These are phyloP conservation scores for Trichoderma oligosporum DNA, from an alignment of 2,329 filamentous ascomycete genomes.

Conservation along the genomic window DNA sequence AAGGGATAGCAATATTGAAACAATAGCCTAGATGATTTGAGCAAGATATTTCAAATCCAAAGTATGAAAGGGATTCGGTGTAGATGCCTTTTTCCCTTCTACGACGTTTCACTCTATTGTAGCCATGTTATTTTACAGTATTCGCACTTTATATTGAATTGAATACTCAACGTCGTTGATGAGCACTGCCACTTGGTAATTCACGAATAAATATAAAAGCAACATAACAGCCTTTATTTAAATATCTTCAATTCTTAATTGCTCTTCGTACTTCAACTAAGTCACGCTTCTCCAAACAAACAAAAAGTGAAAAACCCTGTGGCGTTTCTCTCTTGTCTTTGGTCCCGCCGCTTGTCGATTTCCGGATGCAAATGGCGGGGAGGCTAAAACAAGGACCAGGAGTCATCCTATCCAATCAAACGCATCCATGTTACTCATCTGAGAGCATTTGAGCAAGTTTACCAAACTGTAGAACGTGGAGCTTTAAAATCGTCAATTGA, in stretches of 20 bases:
- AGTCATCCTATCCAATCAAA: not conserved
- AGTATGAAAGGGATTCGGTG: too few species aligned
- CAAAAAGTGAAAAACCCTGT: too few species aligned
- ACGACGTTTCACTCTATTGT: too few species aligned
- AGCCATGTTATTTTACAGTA: too few species aligned
- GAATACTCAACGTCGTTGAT: too few species aligned
- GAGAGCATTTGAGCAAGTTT: conserved; percentile 42
- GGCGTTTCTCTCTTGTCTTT: too few species aligned
- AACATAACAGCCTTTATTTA: not conserved
- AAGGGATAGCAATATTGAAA: conserved; percentile 6
- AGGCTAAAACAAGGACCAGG: conserved; percentile 3
- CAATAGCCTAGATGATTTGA: conserved; percentile 3
- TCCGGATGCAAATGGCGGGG: conserved; percentile 8
- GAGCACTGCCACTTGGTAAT: too few species aligned
- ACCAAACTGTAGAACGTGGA: too few species aligned
- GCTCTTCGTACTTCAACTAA: not conserved
- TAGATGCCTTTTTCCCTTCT: too few species aligned
- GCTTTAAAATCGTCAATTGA: too few species aligned
- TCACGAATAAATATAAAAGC: not conserved
- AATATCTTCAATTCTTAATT: too few species aligned
- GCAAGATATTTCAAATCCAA: not conserved
- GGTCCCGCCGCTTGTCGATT: not conserved
- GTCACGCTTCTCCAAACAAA: not conserved
- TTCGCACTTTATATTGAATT: too few species aligned
- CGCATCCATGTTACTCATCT: conserved; percentile 19